Base-by-base conservation (phyloP, 176 grass and related monocot species). In the Carex cristatella region DNA sequence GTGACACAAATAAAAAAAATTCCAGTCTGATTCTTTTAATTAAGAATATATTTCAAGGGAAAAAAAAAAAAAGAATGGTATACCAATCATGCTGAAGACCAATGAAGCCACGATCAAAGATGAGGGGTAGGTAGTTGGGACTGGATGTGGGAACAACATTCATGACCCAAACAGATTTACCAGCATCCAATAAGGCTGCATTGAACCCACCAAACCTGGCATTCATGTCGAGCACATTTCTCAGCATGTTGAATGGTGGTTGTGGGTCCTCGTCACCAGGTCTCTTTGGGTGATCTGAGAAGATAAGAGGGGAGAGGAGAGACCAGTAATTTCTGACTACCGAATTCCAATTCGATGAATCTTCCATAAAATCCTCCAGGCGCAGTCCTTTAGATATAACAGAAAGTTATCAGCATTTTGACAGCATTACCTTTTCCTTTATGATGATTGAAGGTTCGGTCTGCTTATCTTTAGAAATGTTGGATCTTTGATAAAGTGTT, bases 171-270 rank as follows among this genome's bases (percentile, higher is more conserved):
- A 89, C 90, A 65, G 96, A 92, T 81, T 99, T 99, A 80, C 90
- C 72, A 40, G 91, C 85, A 81, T 95, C 94, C 37, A 99, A 84
- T 69, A 99, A 91, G 86, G 96, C 96, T 67, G 91, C 90, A 90
- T 99, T 95, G 89, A 99, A 95, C 72, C 96, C 96, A 86, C 96
- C 91, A 73, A 99, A 94, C 48, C 84, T 90, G 83, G 96, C 90
- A 91, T 95, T 95, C 96, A 99, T 99, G 86, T 99, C 96, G 27
- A 99, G 84, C 74, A 95, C 93, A 91, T 99, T 99, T 88, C 96
- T 93, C 16, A 99, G 84, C 96, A 99, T 99, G 91, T 99, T 99
- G 87, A 94, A 99, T 70, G 96, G 96, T 85, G 96, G 96, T 33
- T 90, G 84, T 44, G 96, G 96, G 10, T 99, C 96, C 84, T 99